A percentile compares a stretch with the other conserved stretches of the same genome.
Conservation (phyloP, 768 basidiomycete species). For the Tulasnella sp. region DNA sequence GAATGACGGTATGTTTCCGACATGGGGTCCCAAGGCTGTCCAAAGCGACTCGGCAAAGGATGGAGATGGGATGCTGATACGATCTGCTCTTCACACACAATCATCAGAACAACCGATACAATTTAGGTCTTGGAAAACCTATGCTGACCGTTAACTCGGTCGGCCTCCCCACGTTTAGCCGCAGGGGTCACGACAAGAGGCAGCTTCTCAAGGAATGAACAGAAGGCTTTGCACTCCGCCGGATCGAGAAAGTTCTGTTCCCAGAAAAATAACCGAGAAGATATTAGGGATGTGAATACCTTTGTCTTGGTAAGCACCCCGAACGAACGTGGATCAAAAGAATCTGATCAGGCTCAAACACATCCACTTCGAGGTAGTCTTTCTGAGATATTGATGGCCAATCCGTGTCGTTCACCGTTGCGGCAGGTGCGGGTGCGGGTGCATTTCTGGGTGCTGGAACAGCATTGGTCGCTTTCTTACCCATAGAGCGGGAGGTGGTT, state of each 20-base stretch:
- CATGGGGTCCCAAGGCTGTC: slow-evolving; percentile 45
- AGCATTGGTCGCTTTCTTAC: neutral
- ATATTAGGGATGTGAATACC: neutral
- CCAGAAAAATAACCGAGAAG: neutral
- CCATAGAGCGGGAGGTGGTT: neutral
- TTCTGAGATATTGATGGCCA: slow-evolving; percentile 41
- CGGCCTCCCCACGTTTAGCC: slow-evolving; percentile 65
- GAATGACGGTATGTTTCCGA: slow-evolving; percentile 47
- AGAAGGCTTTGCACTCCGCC: slow-evolving; percentile 53
- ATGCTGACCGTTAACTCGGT: slow-evolving; percentile 54
- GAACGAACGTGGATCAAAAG: slow-evolving; percentile 50
- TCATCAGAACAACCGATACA: neutral
- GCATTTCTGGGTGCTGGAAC: neutral
- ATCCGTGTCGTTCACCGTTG: neutral
- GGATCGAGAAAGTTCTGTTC: slow-evolving; percentile 50
- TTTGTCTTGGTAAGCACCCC: neutral
- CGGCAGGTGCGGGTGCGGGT: neutral
- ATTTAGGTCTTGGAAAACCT: neutral
- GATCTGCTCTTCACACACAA: slow-evolving; percentile 38
- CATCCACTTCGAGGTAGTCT: slow-evolving; percentile 38
- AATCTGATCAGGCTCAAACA: slow-evolving; percentile 57
- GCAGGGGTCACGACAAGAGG: slow-evolving; percentile 61
- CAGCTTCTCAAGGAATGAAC: slow-evolving; percentile 51
- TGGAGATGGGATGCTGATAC: slow-evolving; percentile 51
- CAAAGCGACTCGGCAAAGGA: slow-evolving; percentile 43